phyloP scores from a whole-genome alignment of 2,329 filamentous ascomycete genomes.

The Fusarium nelsonii region DNA sequence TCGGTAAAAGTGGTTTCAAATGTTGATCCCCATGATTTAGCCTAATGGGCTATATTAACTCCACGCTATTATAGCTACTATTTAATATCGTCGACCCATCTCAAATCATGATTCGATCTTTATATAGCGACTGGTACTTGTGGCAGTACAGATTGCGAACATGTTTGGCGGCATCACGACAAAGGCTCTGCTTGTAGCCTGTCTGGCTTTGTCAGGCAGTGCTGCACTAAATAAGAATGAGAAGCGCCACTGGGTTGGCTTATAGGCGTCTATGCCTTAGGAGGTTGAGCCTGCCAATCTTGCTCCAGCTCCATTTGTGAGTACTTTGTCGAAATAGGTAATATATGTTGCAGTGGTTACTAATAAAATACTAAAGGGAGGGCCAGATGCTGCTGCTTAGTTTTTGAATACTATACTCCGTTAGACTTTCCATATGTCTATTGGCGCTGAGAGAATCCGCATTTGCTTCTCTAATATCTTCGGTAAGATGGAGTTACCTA shows the following conservation, averaged over 20 bases:
- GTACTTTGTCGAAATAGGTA: not conserved
- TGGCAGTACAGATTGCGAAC: fast-evolving
- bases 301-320: constrained; percentile 30
- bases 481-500: constrained; percentile 26
- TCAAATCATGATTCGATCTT: not conserved
- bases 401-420: constrained; percentile 30
- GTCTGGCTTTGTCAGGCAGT: constrained; percentile 1
- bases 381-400: constrained; percentile 10
- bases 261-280: constrained; percentile 34
- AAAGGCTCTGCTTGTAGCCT: constrained; percentile 16
- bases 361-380: constrained; percentile 11
- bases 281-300: constrained; percentile 31
- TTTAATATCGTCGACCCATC: not conserved
- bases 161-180: constrained; percentile 10
- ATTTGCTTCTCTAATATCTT: constrained; percentile 33
- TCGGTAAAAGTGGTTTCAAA: constrained; percentile 23
- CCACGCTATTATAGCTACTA: not conserved
- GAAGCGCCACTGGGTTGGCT: constrained; percentile 28
- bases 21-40: constrained; percentile 19
- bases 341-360: fast-evolving
- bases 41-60: constrained; percentile 9
- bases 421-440: constrained; percentile 30
- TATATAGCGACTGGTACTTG: fast-evolving
- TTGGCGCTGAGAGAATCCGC: constrained; percentile 22
- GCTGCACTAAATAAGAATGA: constrained; percentile 9